phyloP scores from a whole-genome alignment of 2,329 filamentous ascomycete species.

The Alternaria viburni region DNA sequence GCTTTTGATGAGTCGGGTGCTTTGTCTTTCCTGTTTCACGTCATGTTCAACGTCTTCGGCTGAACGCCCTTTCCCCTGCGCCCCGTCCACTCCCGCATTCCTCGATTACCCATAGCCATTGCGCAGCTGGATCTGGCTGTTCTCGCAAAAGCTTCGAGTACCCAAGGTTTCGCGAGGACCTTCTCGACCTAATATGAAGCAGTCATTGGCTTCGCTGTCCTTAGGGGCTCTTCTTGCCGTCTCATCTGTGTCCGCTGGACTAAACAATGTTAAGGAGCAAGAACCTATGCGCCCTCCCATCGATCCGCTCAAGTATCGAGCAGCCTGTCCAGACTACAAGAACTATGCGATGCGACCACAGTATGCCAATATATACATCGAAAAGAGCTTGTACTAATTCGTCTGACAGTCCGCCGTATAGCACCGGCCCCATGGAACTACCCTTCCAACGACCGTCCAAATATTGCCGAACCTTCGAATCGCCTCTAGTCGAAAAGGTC shows the following conservation, averaged over 20 bases:
- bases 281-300: slow-evolving; percentile 38
- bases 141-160: not conserved
- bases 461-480: slow-evolving; percentile 88
- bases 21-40: not conserved
- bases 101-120: not conserved
- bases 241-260: slow-evolving; percentile 11
- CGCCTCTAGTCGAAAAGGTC: slow-evolving; percentile 83
- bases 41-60: not conserved
- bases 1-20: not conserved
- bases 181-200: slow-evolving; percentile 22
- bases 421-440: slow-evolving; percentile 76
- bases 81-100: not conserved
- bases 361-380: slow-evolving; percentile 51
- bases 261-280: slow-evolving; percentile 26
- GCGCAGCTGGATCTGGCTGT: not conserved
- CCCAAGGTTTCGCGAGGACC: not conserved
- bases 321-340: slow-evolving; percentile 71
- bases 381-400: not conserved
- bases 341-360: slow-evolving; percentile 66
- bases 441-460: slow-evolving; percentile 84
- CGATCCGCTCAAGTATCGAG: slow-evolving; percentile 44
- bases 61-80: not conserved
- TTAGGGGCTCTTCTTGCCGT: slow-evolving; percentile 17
- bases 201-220: slow-evolving; percentile 9
- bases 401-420: slow-evolving; percentile 71